phyloP scores from a whole-genome alignment of 441 rosid species.

The Isatis lusitanica region DNA sequence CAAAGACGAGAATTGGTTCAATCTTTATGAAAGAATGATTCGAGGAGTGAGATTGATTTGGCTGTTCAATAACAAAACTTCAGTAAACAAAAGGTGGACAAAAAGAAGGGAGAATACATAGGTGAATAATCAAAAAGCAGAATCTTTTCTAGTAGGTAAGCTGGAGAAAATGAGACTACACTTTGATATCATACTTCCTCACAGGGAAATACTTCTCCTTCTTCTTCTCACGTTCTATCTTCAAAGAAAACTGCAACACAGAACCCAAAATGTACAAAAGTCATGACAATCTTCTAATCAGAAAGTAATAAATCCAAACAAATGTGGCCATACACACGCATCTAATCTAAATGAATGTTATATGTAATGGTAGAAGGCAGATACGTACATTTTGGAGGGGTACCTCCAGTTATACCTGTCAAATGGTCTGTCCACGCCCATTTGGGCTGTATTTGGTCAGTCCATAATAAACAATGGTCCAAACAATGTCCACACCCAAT shows the following conservation, averaged over 20 bases:
- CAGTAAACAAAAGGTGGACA: neutral
- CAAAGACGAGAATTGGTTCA: neutral
- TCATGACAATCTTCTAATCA: neutral
- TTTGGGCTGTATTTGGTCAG: too few relatives aligned
- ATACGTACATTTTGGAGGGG: slow-evolving; percentile 50
- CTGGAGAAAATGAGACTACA: slow-evolving; percentile 10
- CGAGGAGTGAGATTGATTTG: neutral
- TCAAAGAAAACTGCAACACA: too few relatives aligned
- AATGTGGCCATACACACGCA: neutral
- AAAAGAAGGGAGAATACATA: neutral
- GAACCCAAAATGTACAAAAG: neutral
- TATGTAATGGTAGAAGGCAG: neutral
- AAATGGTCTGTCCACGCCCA: too few relatives aligned
- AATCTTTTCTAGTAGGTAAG: slow-evolving; percentile 2
- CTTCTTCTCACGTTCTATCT: slow-evolving; percentile 66
- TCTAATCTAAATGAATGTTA: too few relatives aligned
- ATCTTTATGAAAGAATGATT: neutral
- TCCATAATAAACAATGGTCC: too few relatives aligned
- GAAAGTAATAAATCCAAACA: neutral
- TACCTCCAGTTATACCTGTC: too few relatives aligned
- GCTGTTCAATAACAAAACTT: slow-evolving; percentile 16
- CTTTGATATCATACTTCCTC: slow-evolving; percentile 50
- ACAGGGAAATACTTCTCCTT: slow-evolving; percentile 60
- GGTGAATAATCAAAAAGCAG: neutral
- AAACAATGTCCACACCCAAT: too few relatives aligned